Percentiles rank a stretch among this genome's conserved stretches.
Evolutionary conservation across 2,329 filamentous ascomycete species (phyloP).

Genomic region (Ophiostoma australiae): DNA sequence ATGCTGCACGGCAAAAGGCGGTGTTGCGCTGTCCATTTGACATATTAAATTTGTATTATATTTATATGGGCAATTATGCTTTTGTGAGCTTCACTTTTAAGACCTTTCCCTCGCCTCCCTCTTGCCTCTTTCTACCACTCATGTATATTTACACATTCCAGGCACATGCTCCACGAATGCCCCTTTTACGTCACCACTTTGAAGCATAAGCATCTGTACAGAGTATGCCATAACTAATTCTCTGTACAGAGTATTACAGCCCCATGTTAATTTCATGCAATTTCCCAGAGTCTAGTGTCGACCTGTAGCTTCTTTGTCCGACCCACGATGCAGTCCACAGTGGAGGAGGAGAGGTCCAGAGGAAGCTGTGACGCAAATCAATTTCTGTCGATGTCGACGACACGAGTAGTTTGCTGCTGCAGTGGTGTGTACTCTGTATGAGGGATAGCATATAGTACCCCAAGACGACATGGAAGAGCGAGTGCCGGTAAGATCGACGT

Average conservation of each 20-base stretch:
- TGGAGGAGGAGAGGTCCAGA: background rate
- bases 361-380: background rate
- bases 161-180: too few species aligned
- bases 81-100: background rate
- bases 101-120: background rate
- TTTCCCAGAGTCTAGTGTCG: background rate
- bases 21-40: slow-evolving; percentile 19
- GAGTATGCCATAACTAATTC: too few species aligned
- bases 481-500: background rate
- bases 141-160: too few species aligned
- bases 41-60: background rate
- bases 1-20: slow-evolving; percentile 17
- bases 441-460: too few species aligned
- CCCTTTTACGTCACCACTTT: background rate
- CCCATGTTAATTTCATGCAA: background rate
- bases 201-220: too few species aligned
- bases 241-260: too few species aligned
- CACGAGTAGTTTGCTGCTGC: background rate
- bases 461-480: background rate
- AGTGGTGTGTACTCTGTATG: too few species aligned
- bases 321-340: slow-evolving; percentile 3
- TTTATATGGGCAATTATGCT: background rate
- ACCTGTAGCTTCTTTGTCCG: background rate
- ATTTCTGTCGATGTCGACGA: background rate
- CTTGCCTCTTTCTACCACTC: too few species aligned